Evolutionary conservation across 495 filamentous ascomycete species (phyloP), one percentile per base, ranked within the genome.

Genomic region (Astrocystis sublimbata): DNA sequence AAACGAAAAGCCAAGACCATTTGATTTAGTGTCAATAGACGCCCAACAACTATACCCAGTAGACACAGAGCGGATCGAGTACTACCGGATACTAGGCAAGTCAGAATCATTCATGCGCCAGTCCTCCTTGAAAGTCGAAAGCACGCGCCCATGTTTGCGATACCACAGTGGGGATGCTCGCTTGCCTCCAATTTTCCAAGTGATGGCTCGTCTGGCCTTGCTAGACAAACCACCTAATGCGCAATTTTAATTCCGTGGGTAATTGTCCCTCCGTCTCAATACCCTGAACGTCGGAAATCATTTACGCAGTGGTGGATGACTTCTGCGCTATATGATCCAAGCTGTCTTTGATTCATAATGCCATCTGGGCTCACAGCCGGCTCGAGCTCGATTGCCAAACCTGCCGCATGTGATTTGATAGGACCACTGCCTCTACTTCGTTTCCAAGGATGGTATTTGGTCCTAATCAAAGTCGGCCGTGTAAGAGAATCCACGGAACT

Each of bases 401-500:
- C 12, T 33, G 17, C 26, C 12, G 1, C 17, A 24, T 50, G 43
- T 31, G 17, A 23, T 19, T 23, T 43, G 36, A 33, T 33, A 52
- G 57, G n/a, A 12, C 43, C 26, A 26, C 30, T 26, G n/a, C 31
- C 28, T 24, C 28, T 40, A 6, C 6, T 40, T 56, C 9, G 4
- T 26, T 13, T 15, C 50, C 40, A 8, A 13, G 42, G 21, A 42
- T 21, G 10, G 24, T 28, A 43, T 49, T 56, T 36, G 38, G 50
- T 49, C 28, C 56, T 79, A 82, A 31, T 81, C 79, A 63, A 82
- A 81, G 58, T 82, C 79, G 17, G 77, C 76, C 21, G 79, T 81
- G 64, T 99, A 99, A 12, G 96, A 98, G 82, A 99, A 99, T 64
- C 94, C 94, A 47, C 94, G 89, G 90, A 99, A 99, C 75, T 99